Evolutionary conservation across 108 stramenopile species (phyloP), one percentile per base, ranked within the genome.

Genomic region (Skeletonema costatum): DNA sequence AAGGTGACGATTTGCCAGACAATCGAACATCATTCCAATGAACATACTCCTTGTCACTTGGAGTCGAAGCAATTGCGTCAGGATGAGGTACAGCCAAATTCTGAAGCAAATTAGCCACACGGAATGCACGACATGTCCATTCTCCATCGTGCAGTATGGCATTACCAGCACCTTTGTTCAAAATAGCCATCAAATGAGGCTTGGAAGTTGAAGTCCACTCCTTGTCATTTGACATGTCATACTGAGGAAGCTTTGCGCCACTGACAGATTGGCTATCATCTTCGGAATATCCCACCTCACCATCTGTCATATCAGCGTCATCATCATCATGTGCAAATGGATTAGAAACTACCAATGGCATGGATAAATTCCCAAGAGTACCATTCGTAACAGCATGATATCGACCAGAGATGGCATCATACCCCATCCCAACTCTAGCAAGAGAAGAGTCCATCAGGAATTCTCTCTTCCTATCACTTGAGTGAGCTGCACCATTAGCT

Each of bases 91-190:
- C 48, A 8, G 90, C 80, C 58, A 95, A 53, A 46, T 67, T 69
- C 64, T 81, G 77, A 38, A 95, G 46, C 21, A 95, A 48, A 64
- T 90, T 77, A n/a, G 86, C 87, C 17, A 91, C 81, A 33, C 92
- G 87, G 13, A 71, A 76, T 61, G 85, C 75, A 3, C 94, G 85
- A 64, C 75, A 81, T 7, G 50, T 68, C 92, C 92, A 95, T n/a
- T 90, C 53, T 31, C 80, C 60, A 72, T 95, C 94, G 71, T 90
- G 88, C 59, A 89, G 80, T 30, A 95, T 60, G 11, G 87, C 92
- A 74, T 95, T 88, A 8, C 94, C 94, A 31, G 83, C 70, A 4
- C 94, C 92, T 21, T 83, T 83, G 17, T 82, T 68, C 62, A 95
- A 66, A 51, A 95, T 81, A 21, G 82, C 76, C 61, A 88, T 44